Conservation (phyloP, 306 rosid species). For the Fragaria iinumae region DNA sequence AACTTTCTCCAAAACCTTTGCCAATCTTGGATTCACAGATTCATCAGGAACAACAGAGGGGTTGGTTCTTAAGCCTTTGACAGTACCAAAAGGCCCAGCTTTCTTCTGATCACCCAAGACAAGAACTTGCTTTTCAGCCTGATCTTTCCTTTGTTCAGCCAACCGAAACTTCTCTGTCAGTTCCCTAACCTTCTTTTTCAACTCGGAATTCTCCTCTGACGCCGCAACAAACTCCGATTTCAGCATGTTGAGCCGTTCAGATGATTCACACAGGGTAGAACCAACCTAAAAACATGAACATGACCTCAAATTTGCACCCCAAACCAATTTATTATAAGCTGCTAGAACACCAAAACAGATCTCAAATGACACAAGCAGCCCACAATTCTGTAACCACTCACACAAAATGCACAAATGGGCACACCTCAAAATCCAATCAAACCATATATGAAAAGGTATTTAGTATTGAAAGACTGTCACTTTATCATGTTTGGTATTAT, state of each 20-base stretch:
- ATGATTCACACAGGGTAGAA: constrained; percentile 60
- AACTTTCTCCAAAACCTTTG: constrained; percentile 68
- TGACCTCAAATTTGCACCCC: neutral
- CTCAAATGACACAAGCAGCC: neutral
- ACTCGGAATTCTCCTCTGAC: constrained; percentile 53
- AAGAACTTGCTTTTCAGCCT: constrained; percentile 78
- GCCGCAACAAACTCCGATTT: constrained; percentile 56
- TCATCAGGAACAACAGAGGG: constrained; percentile 73
- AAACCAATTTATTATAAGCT: neutral
- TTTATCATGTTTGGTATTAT: neutral
- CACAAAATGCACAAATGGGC: constrained; percentile 1
- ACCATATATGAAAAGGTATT: too few relatives aligned
- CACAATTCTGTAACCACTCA: neutral
- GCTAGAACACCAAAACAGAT: neutral
- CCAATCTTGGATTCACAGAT: constrained; percentile 81
- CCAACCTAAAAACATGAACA: constrained; percentile 43
- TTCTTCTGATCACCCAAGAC: constrained; percentile 59
- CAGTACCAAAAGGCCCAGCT: constrained; percentile 82
- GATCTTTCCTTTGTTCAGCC: constrained; percentile 79
- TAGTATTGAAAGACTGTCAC: neutral
- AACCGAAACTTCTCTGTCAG: constrained; percentile 58
- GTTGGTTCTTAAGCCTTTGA: constrained; percentile 70
- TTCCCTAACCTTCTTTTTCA: constrained; percentile 61
- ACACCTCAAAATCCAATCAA: constrained; percentile 6
- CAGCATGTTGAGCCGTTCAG: constrained; percentile 62